Evolutionary conservation across 805 yeast genomes (phyloP), one percentile per base, ranked within the genome.

Genomic region (Komagataella mondaviorum): DNA sequence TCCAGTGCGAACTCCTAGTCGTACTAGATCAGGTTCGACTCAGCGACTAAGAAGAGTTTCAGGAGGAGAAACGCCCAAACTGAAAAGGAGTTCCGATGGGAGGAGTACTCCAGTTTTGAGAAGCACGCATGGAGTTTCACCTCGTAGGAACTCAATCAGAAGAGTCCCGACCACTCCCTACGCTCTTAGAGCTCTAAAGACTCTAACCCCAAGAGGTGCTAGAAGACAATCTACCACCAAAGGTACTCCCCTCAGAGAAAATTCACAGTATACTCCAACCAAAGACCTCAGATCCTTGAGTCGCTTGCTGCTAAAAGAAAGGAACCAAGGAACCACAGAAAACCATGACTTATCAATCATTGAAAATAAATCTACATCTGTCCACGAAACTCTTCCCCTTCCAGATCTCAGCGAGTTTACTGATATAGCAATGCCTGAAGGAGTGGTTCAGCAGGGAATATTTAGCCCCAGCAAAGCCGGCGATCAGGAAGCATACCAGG

Each of bases 141-240:
- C 48, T 1, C 23, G 30, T 12, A 36, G 48, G 45, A 55, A 55
- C 46, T 55, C 64, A 6, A 62, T 64, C 14, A 54, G 62, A 24
- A 55, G 60, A 23, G 45, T 18, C 45, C 65, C 70, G 1, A 57
- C 63, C 5, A 66, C 68, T 1, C 69, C 70, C 6, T 55, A 66
- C 10, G 63, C 67, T 1, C 49, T 63, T 46, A 56, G 58, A 30
- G 63, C 67, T 0, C 56, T 65, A 22, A 57, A 62, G 8, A 67
- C 63, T 50, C 60, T 63, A 6, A 56, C 63, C 3, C 69, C 68
- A 8, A 20, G 44, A n/a, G 39, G 55, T 48, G 20, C 16, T n/a
- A 47, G 45, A 14, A 18, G 12, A 30, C 39, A 30, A 8, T 30
- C 39, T 30, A 14, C 39, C 10, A 14, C 39, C 14, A 30, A 14